A percentile compares a stretch with the other conserved stretches of the same genome.
These are phyloP conservation scores for Colletotrichum filicis DNA, from an alignment of 2,329 filamentous ascomycete species.

Conservation along the genomic window DNA sequence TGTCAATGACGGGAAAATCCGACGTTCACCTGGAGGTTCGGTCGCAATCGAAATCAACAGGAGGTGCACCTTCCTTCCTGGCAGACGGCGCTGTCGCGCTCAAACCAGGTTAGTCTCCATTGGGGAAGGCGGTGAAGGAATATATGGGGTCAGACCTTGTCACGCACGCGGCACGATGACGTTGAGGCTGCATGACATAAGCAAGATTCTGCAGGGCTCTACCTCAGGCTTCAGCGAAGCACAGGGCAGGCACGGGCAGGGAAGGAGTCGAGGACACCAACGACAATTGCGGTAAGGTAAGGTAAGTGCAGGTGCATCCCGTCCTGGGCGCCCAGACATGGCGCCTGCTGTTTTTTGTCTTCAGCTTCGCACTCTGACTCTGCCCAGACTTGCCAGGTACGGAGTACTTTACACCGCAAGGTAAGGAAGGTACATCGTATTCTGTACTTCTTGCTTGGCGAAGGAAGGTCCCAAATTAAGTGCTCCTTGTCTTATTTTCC, in stretches of 20 bases:
- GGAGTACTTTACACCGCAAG: no score
- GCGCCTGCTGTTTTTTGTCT: neutral
- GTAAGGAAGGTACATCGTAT: no score
- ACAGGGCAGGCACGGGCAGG: no score
- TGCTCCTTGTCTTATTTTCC: neutral
- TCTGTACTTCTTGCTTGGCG: no score
- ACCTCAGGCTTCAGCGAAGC: neutral
- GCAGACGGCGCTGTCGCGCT: neutral
- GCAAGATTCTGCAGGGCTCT: neutral
- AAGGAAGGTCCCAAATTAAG: neutral
- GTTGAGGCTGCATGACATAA: slow-evolving; percentile 15
- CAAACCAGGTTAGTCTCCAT: slow-evolving; percentile 8
- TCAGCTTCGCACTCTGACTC: neutral
- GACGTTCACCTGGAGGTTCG: neutral
- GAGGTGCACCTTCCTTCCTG: neutral
- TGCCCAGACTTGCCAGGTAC: no score
- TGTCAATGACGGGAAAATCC: neutral
- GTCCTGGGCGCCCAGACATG: neutral
- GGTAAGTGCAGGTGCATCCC: neutral
- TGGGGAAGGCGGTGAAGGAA: neutral
- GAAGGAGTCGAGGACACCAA: neutral
- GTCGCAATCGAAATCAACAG: neutral
- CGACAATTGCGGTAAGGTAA: neutral
- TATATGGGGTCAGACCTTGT: neutral
- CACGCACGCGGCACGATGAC: slow-evolving; percentile 16